Conservation (phyloP, 2,329 filamentous ascomycete species). For the Fusarium sp. region DNA sequence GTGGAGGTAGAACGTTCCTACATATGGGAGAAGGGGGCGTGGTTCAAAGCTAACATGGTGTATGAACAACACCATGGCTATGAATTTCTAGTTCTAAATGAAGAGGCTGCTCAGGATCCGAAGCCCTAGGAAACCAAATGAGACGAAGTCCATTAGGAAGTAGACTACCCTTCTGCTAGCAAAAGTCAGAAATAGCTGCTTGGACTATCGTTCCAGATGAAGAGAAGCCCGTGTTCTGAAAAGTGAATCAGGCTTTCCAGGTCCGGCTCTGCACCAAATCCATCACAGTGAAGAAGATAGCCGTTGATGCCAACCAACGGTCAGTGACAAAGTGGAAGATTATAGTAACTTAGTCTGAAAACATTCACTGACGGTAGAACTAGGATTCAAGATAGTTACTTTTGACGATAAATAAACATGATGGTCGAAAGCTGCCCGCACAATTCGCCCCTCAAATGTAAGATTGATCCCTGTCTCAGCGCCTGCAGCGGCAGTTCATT, state of each 20-base stretch:
- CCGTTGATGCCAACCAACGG: not conserved
- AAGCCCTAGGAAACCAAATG: too few relatives aligned
- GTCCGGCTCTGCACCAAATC: not conserved
- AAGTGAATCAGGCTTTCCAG: not conserved
- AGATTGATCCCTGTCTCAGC: not conserved
- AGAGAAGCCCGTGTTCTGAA: not conserved
- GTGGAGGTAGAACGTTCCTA: constrained; percentile 1
- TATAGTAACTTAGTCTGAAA: not conserved
- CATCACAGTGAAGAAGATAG: not conserved
- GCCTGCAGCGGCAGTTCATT: not conserved
- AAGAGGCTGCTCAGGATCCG: too few relatives aligned
- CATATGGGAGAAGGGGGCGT: too few relatives aligned
- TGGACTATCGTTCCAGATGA: not conserved
- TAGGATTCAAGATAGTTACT: not conserved
- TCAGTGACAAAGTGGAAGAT: not conserved
- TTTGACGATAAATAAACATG: not conserved
- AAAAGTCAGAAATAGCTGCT: too few relatives aligned
- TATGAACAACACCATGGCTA: too few relatives aligned
- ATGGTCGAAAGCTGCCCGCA: not conserved
- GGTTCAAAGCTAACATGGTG: too few relatives aligned
- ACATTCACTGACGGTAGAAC: not conserved
- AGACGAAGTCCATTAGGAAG: too few relatives aligned
- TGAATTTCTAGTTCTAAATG: too few relatives aligned
- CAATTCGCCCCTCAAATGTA: not conserved
- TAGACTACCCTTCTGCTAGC: too few relatives aligned